Evolutionary conservation across 495 filamentous ascomycete genomes (phyloP).

Genomic region (Halenospora varia): DNA sequence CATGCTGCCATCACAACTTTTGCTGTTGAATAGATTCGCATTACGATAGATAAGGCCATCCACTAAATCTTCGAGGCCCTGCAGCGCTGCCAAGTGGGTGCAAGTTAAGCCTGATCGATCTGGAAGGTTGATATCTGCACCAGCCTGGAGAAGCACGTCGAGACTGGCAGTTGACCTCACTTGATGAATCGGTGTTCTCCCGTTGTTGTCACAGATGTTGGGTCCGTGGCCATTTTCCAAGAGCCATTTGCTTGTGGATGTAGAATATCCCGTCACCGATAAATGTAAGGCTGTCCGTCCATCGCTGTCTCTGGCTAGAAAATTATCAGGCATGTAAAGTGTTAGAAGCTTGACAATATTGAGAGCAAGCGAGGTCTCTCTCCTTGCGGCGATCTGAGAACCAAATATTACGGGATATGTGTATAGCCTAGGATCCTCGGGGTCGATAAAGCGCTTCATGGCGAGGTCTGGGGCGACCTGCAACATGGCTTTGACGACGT

Average conservation of each 20-base stretch:
- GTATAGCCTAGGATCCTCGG: conserved; percentile 10
- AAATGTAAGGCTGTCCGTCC: conserved; percentile 19
- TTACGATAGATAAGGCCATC: conserved; percentile 15
- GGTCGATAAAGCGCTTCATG: conserved; percentile 7
- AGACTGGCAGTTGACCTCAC: conserved; percentile 15
- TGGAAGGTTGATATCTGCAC: conserved; percentile 21
- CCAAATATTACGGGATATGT: conserved; percentile 26
- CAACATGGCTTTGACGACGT: conserved; percentile 17
- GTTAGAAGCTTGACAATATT: conserved; percentile 20
- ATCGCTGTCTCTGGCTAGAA: conserved; percentile 1
- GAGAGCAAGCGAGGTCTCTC: conserved; percentile 21
- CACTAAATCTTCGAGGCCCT: conserved; percentile 21
- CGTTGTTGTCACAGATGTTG: conserved; percentile 16
- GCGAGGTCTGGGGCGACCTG: conserved; percentile 9
- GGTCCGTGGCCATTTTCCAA: conserved; percentile 14
- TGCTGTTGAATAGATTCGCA: conserved; percentile 3
- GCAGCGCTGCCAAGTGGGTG: conserved; percentile 19
- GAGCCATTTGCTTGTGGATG: conserved; percentile 19
- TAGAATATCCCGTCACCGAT: conserved; percentile 20
- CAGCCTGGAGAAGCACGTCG: conserved; percentile 9
- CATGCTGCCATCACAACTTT: not conserved
- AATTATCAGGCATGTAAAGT: conserved; percentile 10
- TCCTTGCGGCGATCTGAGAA: conserved; percentile 20
- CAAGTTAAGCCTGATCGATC: conserved; percentile 20
- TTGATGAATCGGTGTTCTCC: conserved; percentile 21